Evolutionary conservation across 805 yeast genomes (phyloP), one percentile per base, ranked within the genome.

Genomic region (Nakazawaea wyomingensis): DNA sequence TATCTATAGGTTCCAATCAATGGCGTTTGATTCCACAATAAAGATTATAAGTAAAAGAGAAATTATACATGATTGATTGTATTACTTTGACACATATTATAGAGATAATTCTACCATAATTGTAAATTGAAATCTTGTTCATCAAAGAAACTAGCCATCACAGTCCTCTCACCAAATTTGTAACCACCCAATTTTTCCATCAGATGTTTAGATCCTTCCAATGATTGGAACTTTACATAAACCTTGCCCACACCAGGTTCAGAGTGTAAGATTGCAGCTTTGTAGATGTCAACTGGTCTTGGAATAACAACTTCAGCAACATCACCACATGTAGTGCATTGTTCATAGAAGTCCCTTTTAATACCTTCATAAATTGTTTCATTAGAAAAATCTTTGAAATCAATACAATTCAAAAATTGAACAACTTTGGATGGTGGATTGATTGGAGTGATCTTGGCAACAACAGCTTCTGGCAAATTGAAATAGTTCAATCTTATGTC

Each of bases 231-330:
- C 57, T 82, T 78, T 18, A 85, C 76, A 57, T 71, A 88, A 0
- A 88, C 70, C 48, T 77, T 82, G 0, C 96, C 96, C 37, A 81
- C 70, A 5, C 85, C 86, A 2, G 82, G 43, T 56, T 70, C 65
- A 50, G 71, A 53, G 54, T 76, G 69, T 56, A 72, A 61, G 11
- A 48, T 28, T 13, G 51, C 48, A 2, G 43, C 42, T 40, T 66
- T 68, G 54, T 63, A 68, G 33, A 63, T 66, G 1, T 55, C 53
- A 14, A 57, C 47, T 0, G 81, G 89, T 50, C 72, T 69, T 0
- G 93, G 89, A 14, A 88, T 75, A 44, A 69, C 71, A 1, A 86
- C 61, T 3, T 74, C 67, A 13, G 62, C 62, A 4, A 85, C 74
- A 2, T 57, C 61, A 1, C 87, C 89, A 49, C 63, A 63, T 44